A percentile compares a stretch with the other conserved stretches of the same genome.
Evolutionary conservation across 768 basidiomycete genomes (phyloP).

Genomic region (Leccinum subgranulosum): DNA sequence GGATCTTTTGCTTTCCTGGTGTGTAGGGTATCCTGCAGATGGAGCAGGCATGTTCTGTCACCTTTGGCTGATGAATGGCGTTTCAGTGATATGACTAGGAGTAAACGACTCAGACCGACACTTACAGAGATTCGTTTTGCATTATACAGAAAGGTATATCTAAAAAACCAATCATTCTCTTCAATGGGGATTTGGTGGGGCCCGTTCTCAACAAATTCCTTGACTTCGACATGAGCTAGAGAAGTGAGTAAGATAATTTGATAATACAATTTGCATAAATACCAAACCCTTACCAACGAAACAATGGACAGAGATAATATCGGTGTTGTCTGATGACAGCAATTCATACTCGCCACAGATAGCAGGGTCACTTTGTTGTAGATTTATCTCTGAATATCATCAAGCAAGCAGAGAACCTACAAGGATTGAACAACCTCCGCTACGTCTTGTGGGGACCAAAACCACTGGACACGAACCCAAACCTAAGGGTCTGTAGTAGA

Average conservation of each 20-base stretch:
- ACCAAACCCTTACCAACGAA: slow-evolving; percentile 40
- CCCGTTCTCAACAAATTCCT: slow-evolving; percentile 37
- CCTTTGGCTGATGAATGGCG: slow-evolving; percentile 39
- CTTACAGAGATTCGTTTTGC: slow-evolving; percentile 36
- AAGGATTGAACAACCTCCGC: slow-evolving; percentile 43
- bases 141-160: slow-evolving; percentile 42
- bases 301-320: slow-evolving; percentile 43
- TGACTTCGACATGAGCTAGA: slow-evolving; percentile 36
- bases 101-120: not conserved
- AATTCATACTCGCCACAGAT: slow-evolving; percentile 48
- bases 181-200: slow-evolving; percentile 40
- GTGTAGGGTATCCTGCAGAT: slow-evolving; percentile 46
- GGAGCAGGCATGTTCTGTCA: slow-evolving; percentile 35
- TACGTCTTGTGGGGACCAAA: slow-evolving; percentile 49
- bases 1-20: slow-evolving; percentile 39
- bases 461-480: slow-evolving; percentile 56
- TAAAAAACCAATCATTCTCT: slow-evolving; percentile 41
- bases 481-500: slow-evolving; percentile 34
- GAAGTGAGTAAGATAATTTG: too few relatives aligned
- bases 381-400: not conserved
- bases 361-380: slow-evolving; percentile 34
- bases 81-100: not conserved
- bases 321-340: slow-evolving; percentile 45
- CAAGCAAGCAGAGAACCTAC: slow-evolving; percentile 31
- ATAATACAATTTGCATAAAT: not conserved